Evolutionary conservation across 257 asterid genomes (phyloP).

Genomic region (Penstemon eatonii): DNA sequence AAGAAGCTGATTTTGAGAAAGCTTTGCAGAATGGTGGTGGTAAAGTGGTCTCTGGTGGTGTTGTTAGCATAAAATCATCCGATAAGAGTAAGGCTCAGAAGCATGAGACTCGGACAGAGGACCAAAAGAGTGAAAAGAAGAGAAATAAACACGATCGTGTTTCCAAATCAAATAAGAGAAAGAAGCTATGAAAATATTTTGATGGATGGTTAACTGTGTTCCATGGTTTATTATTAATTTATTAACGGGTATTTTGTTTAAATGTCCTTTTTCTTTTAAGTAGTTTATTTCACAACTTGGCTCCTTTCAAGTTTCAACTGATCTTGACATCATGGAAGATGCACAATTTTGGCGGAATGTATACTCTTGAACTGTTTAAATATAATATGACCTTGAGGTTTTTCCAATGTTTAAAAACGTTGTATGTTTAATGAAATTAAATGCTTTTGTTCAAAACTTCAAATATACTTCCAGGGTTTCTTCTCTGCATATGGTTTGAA

Average conservation of each 20-base stretch:
- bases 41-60: slow-evolving; percentile 49
- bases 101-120: slow-evolving; percentile 30
- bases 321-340: not conserved
- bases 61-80: slow-evolving; percentile 76
- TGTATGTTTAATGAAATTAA: no score
- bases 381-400: no score
- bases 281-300: not conserved
- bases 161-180: slow-evolving; percentile 67
- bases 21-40: slow-evolving; percentile 65
- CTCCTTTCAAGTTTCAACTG: not conserved
- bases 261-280: not conserved
- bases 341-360: not conserved
- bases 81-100: slow-evolving; percentile 40
- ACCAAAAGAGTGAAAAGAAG: slow-evolving; percentile 45
- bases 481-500: no score
- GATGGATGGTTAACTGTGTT: no score
- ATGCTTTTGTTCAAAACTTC: no score
- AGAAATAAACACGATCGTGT: slow-evolving; percentile 51
- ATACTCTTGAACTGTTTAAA: no score
- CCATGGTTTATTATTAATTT: no score
- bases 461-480: no score
- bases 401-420: no score
- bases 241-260: not conserved
- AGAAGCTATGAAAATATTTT: slow-evolving; percentile 32
- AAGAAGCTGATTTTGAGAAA: slow-evolving; percentile 67